Conservation (phyloP, 768 basidiomycete species). For the Omphalotus guepiniiformis region DNA sequence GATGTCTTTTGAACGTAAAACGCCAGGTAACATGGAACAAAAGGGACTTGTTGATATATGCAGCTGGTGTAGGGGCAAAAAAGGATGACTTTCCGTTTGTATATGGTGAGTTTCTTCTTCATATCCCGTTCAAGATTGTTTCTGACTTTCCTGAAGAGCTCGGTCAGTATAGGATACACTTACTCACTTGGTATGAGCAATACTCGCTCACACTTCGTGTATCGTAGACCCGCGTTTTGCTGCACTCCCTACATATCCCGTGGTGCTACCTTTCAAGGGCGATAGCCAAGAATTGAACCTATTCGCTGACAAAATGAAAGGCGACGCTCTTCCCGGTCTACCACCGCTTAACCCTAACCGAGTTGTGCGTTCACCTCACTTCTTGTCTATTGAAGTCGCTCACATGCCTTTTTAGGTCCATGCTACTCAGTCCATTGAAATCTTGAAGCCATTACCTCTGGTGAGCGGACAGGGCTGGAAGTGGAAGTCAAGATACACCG, state of each 20-base stretch:
- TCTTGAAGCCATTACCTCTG: constrained; percentile 71
- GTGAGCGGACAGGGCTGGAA: constrained; percentile 81
- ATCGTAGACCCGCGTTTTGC: constrained; percentile 60
- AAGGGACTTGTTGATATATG: constrained; percentile 77
- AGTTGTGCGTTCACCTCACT: constrained; percentile 41
- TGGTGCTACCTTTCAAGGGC: constrained; percentile 72
- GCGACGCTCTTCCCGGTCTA: constrained; percentile 53
- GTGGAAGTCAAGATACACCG: constrained; percentile 58
- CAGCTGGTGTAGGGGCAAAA: constrained; percentile 80
- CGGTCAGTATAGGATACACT: neutral
- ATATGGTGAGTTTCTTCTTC: neutral
- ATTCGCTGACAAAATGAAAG: constrained; percentile 52
- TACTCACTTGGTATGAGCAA: neutral
- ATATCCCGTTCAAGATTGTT: neutral
- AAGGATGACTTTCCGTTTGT: constrained; percentile 18
- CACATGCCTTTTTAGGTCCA: constrained; percentile 52
- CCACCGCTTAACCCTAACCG: constrained; percentile 68
- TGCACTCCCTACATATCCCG: constrained; percentile 83
- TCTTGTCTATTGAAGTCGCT: neutral
- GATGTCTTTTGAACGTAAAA: neutral
- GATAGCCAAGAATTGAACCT: constrained; percentile 62
- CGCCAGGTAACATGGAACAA: constrained; percentile 78
- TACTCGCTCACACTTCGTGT: neutral
- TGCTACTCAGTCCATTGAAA: constrained; percentile 73
- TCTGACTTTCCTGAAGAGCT: neutral